Percentiles rank a stretch among this genome's conserved stretches.
Evolutionary conservation across 306 rosid genomes (phyloP).

Genomic region (Vicia villosa): DNA sequence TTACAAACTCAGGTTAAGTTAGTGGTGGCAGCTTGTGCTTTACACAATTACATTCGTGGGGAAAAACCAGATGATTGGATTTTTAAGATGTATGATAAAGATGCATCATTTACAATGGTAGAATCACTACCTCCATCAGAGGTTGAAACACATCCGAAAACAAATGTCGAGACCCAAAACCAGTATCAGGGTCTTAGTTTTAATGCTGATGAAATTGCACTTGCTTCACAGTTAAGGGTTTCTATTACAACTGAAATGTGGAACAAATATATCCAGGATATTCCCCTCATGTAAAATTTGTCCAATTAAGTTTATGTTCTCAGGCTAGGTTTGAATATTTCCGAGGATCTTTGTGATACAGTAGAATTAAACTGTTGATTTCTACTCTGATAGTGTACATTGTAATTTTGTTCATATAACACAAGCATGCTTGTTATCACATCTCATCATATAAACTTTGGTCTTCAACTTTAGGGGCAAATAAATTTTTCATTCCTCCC

Average conservation of each 20-base stretch:
- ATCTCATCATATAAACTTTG: constrained; percentile 12
- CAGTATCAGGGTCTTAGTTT: constrained; percentile 47
- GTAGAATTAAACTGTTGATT: constrained; percentile 21
- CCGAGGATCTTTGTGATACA: constrained; percentile 29
- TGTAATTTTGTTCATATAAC: constrained; percentile 46
- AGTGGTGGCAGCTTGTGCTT: constrained; percentile 80
- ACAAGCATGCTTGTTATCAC: constrained; percentile 35
- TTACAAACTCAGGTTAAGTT: constrained; percentile 87
- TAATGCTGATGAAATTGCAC: constrained; percentile 50
- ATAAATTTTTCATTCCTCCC: constrained; percentile 2
- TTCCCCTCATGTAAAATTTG: constrained; percentile 56
- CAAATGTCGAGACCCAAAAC: constrained; percentile 39
- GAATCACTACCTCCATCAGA: constrained; percentile 53
- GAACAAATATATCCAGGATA: constrained; percentile 62
- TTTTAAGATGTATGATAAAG: constrained; percentile 63
- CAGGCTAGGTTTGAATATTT: constrained; percentile 42
- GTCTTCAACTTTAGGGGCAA: constrained; percentile 5
- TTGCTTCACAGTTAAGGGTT: constrained; percentile 57
- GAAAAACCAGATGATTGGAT: constrained; percentile 82
- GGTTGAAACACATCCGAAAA: constrained; percentile 38
- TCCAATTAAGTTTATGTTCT: constrained; percentile 25
- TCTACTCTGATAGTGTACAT: constrained; percentile 43
- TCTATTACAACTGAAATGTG: constrained; percentile 74
- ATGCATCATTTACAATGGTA: constrained; percentile 43
- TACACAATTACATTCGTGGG: constrained; percentile 74